Base-by-base conservation (phyloP, 441 rosid genomes). In the Pelargonium myrrhifolium region DNA sequence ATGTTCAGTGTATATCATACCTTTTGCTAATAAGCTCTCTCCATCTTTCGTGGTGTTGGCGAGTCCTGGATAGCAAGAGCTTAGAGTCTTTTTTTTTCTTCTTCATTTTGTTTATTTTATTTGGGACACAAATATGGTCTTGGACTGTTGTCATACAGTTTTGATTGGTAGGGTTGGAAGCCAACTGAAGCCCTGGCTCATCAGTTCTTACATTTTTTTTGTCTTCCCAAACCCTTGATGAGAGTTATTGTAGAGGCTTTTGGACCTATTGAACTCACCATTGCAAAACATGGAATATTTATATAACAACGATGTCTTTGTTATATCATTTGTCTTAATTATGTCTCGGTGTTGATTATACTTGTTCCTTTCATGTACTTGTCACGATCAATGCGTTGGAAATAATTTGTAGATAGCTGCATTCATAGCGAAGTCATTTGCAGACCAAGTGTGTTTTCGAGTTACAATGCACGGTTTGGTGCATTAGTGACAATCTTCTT, bases 121-220 rank as follows among this genome's bases (percentile, higher is more conserved):
- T 64, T 45, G 56, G 70, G 75, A 43, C 65, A 65, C 64, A 65
- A 69, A 70, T 64, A 53, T 42, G 8, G 58, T 45, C 51, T 21
- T 45, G 58, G 60, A 65, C 43, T 75, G 59, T 66, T 66, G 31
- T 73, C 65, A 26, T 59, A n/a, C 71, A 62, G 51, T 78, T 65
- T 68, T 28, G 72, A 62, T 68, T 58, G 49, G 85, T 76, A 82
- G 86, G 62, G 84, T 75, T 71, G 73, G 86, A 68, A 75, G 86
- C 53, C 80, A 84, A 75, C 75, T 66, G 45, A 75, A 81, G 77
- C 84, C 84, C 84, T 74, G 69, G 58, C 80, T 76, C 82, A 65
- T 77, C 81, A 47, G 69, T 72, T 78, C 68, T 75, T 71, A 7
- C 5, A 49, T 55, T 51, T 14, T 17, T 49, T 6, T 65, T 35